These are phyloP conservation scores for Dendrobium officinale DNA, from an alignment of 106 monocot genomes.

Conservation along the genomic window DNA sequence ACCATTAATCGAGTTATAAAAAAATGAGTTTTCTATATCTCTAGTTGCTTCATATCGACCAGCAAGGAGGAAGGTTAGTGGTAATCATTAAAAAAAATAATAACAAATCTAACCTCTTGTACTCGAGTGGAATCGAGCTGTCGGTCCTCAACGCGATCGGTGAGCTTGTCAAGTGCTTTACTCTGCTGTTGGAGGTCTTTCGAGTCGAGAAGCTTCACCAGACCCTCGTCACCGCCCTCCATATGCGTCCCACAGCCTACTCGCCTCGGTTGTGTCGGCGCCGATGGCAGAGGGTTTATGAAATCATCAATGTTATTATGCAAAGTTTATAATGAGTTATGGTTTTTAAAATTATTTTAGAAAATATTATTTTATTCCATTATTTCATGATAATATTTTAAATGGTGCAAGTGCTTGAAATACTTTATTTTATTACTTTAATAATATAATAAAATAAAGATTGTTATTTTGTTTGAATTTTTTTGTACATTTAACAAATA, in stretches of 20 bases:
- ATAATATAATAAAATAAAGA: too few species aligned
- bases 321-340: too few species aligned
- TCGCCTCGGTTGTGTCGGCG: not conserved
- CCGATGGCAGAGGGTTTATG: not conserved
- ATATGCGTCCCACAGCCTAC: not conserved
- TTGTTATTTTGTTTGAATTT: too few species aligned
- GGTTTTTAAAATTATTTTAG: too few species aligned
- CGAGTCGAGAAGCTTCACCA: constrained; percentile 45
- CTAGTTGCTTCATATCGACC: not conserved
- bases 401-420: too few species aligned
- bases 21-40: not conserved
- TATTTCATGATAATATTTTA: too few species aligned
- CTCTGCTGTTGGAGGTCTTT: constrained; percentile 95
- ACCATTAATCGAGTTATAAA: not conserved
- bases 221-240: constrained; percentile 26
- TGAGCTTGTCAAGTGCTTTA: constrained; percentile 97
- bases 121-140: constrained; percentile 89
- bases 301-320: too few species aligned
- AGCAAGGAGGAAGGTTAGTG: not conserved
- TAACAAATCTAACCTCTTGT: constrained; percentile 34
- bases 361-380: too few species aligned
- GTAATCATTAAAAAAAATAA: not conserved
- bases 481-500: too few species aligned
- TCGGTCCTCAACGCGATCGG: constrained; percentile 91
- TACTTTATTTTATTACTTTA: too few species aligned